Percentiles rank a stretch among this genome's conserved stretches.
These are phyloP conservation scores for Strobilomyces confusus DNA, from an alignment of 768 basidiomycete genomes.

Conservation along the genomic window DNA sequence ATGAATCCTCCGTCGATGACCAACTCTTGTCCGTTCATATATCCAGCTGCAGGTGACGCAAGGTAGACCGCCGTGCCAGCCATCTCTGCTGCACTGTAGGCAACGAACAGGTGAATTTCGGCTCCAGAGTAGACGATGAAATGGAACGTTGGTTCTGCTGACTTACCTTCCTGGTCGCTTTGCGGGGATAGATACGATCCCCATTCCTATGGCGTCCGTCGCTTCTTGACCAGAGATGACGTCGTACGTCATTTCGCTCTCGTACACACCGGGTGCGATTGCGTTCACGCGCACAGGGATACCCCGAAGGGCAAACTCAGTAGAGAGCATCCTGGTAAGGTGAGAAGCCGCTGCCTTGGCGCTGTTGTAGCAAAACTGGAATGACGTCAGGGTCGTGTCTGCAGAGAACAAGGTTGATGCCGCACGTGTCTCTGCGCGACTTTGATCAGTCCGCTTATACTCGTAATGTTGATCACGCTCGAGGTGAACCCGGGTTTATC, in stretches of 20 bases:
- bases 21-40: constrained; percentile 76
- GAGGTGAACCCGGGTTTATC: constrained; percentile 57
- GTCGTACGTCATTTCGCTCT: constrained; percentile 69
- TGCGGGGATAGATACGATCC: constrained; percentile 58
- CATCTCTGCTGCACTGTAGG: constrained; percentile 60
- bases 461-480: constrained; percentile 72
- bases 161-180: constrained; percentile 64
- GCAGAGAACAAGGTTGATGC: background rate
- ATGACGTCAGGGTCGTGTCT: background rate
- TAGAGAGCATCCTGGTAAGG: constrained; percentile 71
- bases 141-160: background rate
- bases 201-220: constrained; percentile 54
- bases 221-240: constrained; percentile 43
- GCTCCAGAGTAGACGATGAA: background rate
- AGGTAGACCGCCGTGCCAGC: constrained; percentile 77
- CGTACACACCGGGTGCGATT: constrained; percentile 72
- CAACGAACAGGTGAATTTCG: constrained; percentile 1
- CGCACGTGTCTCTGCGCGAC: constrained; percentile 75
- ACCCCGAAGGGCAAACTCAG: constrained; percentile 67
- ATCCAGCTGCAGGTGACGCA: constrained; percentile 67
- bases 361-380: constrained; percentile 78
- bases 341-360: constrained; percentile 75
- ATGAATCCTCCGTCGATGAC: constrained; percentile 72
- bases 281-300: constrained; percentile 70
- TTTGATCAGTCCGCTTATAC: constrained; percentile 69